phyloP scores from a whole-genome alignment of 1,139 yeast genomes.

The Kodamaea plutei region DNA sequence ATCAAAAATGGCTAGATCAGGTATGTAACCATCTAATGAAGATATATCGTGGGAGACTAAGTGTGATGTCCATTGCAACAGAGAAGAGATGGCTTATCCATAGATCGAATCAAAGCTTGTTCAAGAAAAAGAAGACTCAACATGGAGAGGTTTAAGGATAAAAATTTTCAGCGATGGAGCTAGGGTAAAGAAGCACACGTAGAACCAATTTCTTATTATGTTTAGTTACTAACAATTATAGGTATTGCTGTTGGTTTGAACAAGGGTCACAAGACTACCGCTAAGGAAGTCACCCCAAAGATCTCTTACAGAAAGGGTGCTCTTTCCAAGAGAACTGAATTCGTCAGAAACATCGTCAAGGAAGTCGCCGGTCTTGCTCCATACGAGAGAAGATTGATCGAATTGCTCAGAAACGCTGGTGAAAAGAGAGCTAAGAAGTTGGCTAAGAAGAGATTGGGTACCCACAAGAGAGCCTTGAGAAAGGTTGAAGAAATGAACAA shows the following conservation, averaged over 20 bases:
- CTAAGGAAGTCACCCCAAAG: constrained; percentile 91
- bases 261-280: constrained; percentile 98
- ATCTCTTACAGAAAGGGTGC: constrained; percentile 97
- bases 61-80: too few species aligned
- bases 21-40: too few species aligned
- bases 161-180: neutral
- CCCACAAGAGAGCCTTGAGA: constrained; percentile 99
- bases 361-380: constrained; percentile 99
- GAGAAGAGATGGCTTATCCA: too few species aligned
- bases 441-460: constrained; percentile 99
- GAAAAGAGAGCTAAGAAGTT: constrained; percentile 99
- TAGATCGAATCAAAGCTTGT: too few species aligned
- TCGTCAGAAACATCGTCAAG: constrained; percentile 92
- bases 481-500: constrained; percentile 98
- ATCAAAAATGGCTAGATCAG: constrained; percentile 56
- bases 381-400: constrained; percentile 99
- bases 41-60: too few species aligned
- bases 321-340: constrained; percentile 90
- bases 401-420: constrained; percentile 99
- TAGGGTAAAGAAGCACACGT: too few species aligned
- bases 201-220: too few species aligned
- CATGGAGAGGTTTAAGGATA: too few species aligned
- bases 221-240: constrained; percentile 31
- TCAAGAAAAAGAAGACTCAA: too few species aligned
- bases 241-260: constrained; percentile 98